Evolutionary conservation across 106 monocot species (phyloP).

Genomic region (Dendrobium chrysotoxum): DNA sequence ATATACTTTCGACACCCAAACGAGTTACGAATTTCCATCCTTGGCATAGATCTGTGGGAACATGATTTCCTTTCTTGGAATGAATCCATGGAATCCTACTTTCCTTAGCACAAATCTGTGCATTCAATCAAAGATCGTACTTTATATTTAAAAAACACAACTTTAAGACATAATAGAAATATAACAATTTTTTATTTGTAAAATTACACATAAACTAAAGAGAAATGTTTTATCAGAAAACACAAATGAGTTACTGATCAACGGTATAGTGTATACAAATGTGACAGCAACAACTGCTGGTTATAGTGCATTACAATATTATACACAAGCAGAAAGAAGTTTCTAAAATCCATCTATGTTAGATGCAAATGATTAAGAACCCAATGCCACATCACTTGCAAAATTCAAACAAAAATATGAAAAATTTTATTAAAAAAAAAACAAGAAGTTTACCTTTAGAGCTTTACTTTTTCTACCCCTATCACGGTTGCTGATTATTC

Average conservation of each 20-base stretch:
- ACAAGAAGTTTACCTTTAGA: constrained; percentile 48
- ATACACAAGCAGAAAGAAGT: neutral
- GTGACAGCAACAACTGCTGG: neutral
- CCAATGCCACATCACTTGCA: neutral
- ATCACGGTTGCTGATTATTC: constrained; percentile 66
- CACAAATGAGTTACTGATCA: neutral
- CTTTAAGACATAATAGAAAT: no score
- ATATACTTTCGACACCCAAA: no score
- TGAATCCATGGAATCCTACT: no score
- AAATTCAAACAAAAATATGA: neutral
- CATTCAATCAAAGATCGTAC: no score
- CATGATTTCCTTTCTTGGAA: no score
- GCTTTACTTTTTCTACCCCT: constrained; percentile 69
- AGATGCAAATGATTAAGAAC: neutral
- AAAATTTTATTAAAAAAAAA: neutral
- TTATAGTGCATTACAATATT: neutral
- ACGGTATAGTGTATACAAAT: neutral
- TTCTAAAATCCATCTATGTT: neutral
- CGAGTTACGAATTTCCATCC: no score
- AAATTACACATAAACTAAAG: no score
- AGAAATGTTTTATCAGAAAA: neutral
- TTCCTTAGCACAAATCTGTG: no score
- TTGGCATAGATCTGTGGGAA: no score
- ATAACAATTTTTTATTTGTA: no score
- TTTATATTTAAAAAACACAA: no score